phyloP scores from a whole-genome alignment of 2,329 filamentous ascomycete species.

The Fusarium sublunatum region DNA sequence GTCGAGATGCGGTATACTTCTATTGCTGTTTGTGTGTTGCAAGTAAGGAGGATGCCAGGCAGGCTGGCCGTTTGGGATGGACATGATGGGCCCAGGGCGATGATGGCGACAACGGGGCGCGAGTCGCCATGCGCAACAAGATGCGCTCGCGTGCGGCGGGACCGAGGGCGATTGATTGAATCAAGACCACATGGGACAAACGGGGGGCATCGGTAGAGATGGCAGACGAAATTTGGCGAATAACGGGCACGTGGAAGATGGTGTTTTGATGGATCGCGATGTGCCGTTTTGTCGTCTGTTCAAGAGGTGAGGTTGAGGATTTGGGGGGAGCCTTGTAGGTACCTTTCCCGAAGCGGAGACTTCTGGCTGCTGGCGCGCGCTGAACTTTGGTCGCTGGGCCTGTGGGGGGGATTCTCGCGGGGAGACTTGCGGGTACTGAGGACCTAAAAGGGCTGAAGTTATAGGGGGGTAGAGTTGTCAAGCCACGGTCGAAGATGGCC shows the following conservation, averaged over 20 bases:
- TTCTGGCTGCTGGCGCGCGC: conserved; percentile 43
- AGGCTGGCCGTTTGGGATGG: conserved; percentile 73
- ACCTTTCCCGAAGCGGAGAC: conserved; percentile 56
- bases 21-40: conserved; percentile 59
- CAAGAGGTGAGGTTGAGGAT: conserved; percentile 68
- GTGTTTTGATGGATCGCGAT: conserved; percentile 64
- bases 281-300: conserved; percentile 62
- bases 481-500: conserved; percentile 6
- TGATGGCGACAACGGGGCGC: conserved; percentile 60
- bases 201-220: conserved; percentile 66
- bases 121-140: conserved; percentile 67
- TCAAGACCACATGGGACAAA: conserved; percentile 63
- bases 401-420: conserved; percentile 32
- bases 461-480: conserved; percentile 9
- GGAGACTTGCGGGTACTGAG: conserved; percentile 36
- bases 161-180: conserved; percentile 57
- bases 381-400: conserved; percentile 31
- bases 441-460: conserved; percentile 32
- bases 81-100: conserved; percentile 68
- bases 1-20: conserved; percentile 68
- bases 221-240: conserved; percentile 54
- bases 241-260: conserved; percentile 55
- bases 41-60: conserved; percentile 71
- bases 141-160: conserved; percentile 64
- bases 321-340: conserved; percentile 54